A percentile compares a stretch with the other conserved stretches of the same genome.
Evolutionary conservation across 1,284 basidiomycete species (phyloP).

Genomic region (Marasmius tenuissimus): DNA sequence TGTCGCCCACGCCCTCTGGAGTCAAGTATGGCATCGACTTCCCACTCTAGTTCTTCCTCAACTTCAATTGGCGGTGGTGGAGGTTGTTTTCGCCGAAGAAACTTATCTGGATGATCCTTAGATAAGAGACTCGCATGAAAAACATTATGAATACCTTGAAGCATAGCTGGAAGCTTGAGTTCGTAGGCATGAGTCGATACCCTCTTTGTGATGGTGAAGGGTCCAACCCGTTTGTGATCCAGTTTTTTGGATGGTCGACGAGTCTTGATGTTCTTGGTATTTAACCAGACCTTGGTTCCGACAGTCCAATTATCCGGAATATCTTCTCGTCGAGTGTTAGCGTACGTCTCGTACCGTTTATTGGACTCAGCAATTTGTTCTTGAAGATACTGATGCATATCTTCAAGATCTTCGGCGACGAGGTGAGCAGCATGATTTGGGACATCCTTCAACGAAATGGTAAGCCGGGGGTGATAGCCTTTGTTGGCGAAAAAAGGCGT

Average conservation of each 20-base stretch:
- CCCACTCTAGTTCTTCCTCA: no score
- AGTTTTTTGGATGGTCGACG: not conserved
- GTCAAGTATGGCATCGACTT: no score
- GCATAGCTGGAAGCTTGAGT: not conserved
- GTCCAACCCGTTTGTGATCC: not conserved
- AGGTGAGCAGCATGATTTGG: not conserved
- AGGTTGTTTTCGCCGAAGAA: no score
- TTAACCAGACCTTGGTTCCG: not conserved
- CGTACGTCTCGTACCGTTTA: no score
- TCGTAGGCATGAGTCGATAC: not conserved
- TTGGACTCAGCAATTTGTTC: not conserved
- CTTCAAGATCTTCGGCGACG: not conserved
- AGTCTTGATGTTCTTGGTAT: no score
- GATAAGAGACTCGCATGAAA: no score
- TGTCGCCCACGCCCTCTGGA: no score
- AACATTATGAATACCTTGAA: not conserved
- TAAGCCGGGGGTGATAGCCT: conserved; percentile 5
- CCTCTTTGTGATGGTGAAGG: not conserved
- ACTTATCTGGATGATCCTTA: not conserved
- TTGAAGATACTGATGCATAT: not conserved
- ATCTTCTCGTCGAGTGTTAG: not conserved
- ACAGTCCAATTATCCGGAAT: not conserved
- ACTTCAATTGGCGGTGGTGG: no score
- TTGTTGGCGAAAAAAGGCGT: conserved; percentile 9
- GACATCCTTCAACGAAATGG: not conserved